These are phyloP conservation scores for Penicillium coprophilum DNA, from an alignment of 495 filamentous ascomycete species.

Conservation along the genomic window DNA sequence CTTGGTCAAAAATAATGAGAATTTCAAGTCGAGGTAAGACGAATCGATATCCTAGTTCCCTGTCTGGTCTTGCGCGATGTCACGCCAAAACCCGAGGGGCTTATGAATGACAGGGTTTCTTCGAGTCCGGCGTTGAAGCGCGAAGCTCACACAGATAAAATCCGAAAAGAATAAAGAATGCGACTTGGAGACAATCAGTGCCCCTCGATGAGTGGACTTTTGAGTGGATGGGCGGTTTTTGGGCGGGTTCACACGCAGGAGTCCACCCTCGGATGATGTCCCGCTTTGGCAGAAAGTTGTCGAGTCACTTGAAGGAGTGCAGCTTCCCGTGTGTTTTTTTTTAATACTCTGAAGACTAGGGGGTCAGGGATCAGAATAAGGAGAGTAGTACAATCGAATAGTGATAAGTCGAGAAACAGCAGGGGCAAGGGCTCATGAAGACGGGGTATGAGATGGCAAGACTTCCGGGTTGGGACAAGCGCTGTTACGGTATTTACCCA, in stretches of 20 bases:
- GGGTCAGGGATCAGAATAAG: background rate
- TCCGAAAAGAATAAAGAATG: constrained; percentile 42
- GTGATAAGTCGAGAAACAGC: constrained; percentile 7
- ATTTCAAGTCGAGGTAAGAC: constrained; percentile 3
- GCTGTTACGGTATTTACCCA: constrained; percentile 30
- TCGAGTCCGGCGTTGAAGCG: constrained; percentile 42
- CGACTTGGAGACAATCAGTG: constrained; percentile 33
- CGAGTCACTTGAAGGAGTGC: constrained; percentile 15
- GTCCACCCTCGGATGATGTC: constrained; percentile 48
- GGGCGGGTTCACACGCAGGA: constrained; percentile 33
- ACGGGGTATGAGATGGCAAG: constrained; percentile 18
- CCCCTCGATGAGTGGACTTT: constrained; percentile 48
- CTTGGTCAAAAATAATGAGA: constrained; percentile 4
- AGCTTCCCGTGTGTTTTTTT: constrained; percentile 11
- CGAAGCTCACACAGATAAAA: constrained; percentile 40
- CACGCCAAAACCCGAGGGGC: constrained; percentile 46
- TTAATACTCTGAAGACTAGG: background rate
- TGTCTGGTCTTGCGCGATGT: constrained; percentile 42
- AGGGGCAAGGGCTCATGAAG: constrained; percentile 15
- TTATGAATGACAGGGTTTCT: constrained; percentile 33
- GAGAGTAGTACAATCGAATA: constrained; percentile 4
- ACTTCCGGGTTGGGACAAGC: constrained; percentile 27
- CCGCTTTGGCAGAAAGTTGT: constrained; percentile 34
- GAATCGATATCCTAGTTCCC: constrained; percentile 33
- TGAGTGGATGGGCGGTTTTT: constrained; percentile 37